Base-by-base conservation (phyloP, 441 rosid species). In the Flueggea neowawraea region DNA sequence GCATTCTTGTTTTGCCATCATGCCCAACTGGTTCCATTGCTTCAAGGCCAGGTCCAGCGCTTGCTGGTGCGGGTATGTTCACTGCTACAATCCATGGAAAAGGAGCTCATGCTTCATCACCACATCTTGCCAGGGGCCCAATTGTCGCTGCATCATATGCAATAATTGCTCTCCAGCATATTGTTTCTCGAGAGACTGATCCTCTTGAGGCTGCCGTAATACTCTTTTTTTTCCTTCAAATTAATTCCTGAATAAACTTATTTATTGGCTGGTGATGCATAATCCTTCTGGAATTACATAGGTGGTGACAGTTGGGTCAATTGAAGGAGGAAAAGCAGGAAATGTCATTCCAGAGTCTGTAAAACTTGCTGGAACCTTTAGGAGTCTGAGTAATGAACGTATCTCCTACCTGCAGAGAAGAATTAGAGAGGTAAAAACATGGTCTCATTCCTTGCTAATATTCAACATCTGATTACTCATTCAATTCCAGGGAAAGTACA, bases 261-360 rank as follows among this genome's bases (percentile, higher is more conserved):
- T 45, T 44, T 36, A 2, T 8, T 36, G 41, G 41, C 41, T 36
- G 0, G 6, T 36, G 1, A 36, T 36, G 41, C 41, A 36, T 36
- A 36, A 56, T 16, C 55, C 48, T 17, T 48, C 36, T 65, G 52
- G 54, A 57, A 65, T 51, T 14, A 43, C 45, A 14, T 54, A 85
- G 89, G 83, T 87, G 73, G 78, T 87, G 60, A 72, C 90, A 0
- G 85, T 87, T 32, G 88, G 85, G 52, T 78, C 71, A 52, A 76
- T 87, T 10, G 73, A 78, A 62, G 94, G 85, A 41, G 94, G 94
- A 49, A 73, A 74, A 66, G 78, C 87, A 7, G 62, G 63, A 54
- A 84, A 84, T 13, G 83, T 87, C 39, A 84, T 80, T 58, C 90
- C 89, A 0, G 75, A 81, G 22, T 54, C 66, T n/a, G 83, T 78